Percentiles rank a stretch among this genome's conserved stretches.
phyloP scores from a whole-genome alignment of 768 basidiomycete species.

The Tephrocybe sp. region DNA sequence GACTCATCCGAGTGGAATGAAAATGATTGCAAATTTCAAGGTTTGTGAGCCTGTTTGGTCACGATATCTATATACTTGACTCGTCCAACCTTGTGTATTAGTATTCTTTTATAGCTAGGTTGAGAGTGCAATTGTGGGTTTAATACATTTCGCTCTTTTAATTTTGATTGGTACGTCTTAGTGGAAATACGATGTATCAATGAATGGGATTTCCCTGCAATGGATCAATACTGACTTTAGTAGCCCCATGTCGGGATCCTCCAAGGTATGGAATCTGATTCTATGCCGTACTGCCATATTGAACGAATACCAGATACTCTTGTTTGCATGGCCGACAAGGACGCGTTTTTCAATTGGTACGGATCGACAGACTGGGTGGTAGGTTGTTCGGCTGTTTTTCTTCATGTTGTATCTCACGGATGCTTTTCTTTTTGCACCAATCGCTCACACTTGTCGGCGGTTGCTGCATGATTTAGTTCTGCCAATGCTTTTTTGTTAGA shows the following conservation, averaged over 20 bases:
- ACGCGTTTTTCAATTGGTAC: neutral
- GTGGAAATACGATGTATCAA: slow-evolving; percentile 7
- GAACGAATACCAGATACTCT: neutral
- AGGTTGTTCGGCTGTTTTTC: neutral
- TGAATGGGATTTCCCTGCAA: slow-evolving; percentile 4
- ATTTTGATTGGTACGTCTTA: neutral
- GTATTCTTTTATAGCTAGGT: too few species aligned
- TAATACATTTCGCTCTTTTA: neutral
- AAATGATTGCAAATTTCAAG: too few species aligned
- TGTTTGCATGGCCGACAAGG: slow-evolving; percentile 1
- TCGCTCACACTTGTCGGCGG: neutral
- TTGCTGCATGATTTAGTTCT: neutral
- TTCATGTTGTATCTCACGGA: neutral
- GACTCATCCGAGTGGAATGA: too few species aligned
- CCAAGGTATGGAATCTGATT: neutral
- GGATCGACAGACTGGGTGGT: slow-evolving; percentile 1
- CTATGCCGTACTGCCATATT: neutral
- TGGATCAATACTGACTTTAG: slow-evolving; percentile 14
- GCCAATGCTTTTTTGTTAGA: neutral
- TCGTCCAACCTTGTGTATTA: too few species aligned
- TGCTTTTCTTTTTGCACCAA: neutral
- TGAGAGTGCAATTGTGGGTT: slow-evolving; percentile 15
- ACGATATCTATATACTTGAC: too few species aligned
- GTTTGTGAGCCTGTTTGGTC: too few species aligned
- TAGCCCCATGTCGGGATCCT: slow-evolving; percentile 7